Percentiles rank a stretch among this genome's conserved stretches.
These are phyloP conservation scores for Polyporus arcularius DNA, from an alignment of 768 basidiomycete genomes.

Conservation along the genomic window DNA sequence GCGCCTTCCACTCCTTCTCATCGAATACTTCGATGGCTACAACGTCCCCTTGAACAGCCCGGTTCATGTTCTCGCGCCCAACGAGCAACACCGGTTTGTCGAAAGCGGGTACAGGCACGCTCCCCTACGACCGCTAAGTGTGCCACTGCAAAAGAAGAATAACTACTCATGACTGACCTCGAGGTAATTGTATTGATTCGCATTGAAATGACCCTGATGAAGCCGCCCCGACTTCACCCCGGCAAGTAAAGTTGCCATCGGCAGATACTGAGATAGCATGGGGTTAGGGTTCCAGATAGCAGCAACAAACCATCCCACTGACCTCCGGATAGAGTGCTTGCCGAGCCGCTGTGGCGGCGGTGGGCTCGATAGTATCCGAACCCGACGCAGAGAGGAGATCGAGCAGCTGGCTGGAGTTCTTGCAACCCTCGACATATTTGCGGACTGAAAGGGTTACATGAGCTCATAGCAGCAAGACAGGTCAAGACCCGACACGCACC, in stretches of 20 bases:
- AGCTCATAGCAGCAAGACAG: neutral
- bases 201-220: slow-evolving; percentile 93
- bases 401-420: slow-evolving; percentile 62
- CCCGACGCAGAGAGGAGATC: slow-evolving; percentile 80
- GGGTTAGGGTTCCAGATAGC: neutral
- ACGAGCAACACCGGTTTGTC: slow-evolving; percentile 80
- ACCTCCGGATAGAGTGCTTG: slow-evolving; percentile 79
- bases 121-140: slow-evolving; percentile 53
- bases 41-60: slow-evolving; percentile 90
- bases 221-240: slow-evolving; percentile 84
- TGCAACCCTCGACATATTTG: slow-evolving; percentile 79
- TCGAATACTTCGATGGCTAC: slow-evolving; percentile 89
- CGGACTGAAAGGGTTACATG: slow-evolving; percentile 47
- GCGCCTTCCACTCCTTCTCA: slow-evolving; percentile 89
- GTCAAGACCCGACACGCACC: slow-evolving; percentile 41
- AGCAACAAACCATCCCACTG: slow-evolving; percentile 17
- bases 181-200: slow-evolving; percentile 93
- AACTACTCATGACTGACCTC: slow-evolving; percentile 56
- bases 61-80: slow-evolving; percentile 93
- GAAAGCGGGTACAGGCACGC: slow-evolving; percentile 72
- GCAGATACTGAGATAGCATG: slow-evolving; percentile 63
- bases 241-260: slow-evolving; percentile 67
- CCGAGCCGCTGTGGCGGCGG: slow-evolving; percentile 51
- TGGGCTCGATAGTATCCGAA: slow-evolving; percentile 63
- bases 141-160: neutral